Conservation (phyloP, 2,329 filamentous ascomycete species). For the Penicillium sp. region DNA sequence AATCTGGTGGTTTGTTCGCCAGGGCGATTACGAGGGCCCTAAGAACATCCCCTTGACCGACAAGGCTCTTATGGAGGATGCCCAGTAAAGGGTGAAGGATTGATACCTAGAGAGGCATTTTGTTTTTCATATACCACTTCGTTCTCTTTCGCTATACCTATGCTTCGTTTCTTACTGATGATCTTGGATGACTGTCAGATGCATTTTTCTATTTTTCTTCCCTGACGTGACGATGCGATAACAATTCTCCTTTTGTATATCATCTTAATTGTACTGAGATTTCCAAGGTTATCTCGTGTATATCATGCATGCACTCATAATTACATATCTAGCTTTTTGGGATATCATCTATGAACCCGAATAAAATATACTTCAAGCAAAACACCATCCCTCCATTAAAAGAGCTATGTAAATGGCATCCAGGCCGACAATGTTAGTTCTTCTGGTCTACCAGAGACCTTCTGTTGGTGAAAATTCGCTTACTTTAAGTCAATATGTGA, state of each 20-base stretch:
- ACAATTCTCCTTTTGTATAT: conserved; percentile 8
- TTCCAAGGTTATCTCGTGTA: neutral
- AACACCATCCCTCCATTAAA: no score
- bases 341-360: neutral
- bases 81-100: conserved; percentile 19
- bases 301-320: conserved; percentile 2
- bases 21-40: conserved; percentile 36
- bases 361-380: neutral
- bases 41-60: conserved; percentile 37
- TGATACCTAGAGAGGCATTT: neutral
- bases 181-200: conserved; percentile 13
- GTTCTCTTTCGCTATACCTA: conserved; percentile 5
- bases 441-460: neutral
- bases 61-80: conserved; percentile 33
- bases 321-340: neutral
- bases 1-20: conserved; percentile 46
- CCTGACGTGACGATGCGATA: conserved; percentile 8
- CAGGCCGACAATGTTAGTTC: neutral
- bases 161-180: conserved; percentile 8
- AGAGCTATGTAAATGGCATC: neutral
- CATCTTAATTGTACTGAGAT: conserved; percentile 6
- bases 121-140: conserved; percentile 18
- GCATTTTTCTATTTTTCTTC: conserved; percentile 1
- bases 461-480: no score
- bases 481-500: no score